Evolutionary conservation across 2,329 filamentous ascomycete species (phyloP), one percentile per base, ranked within the genome.

Genomic region (Xylariaceae sp.): DNA sequence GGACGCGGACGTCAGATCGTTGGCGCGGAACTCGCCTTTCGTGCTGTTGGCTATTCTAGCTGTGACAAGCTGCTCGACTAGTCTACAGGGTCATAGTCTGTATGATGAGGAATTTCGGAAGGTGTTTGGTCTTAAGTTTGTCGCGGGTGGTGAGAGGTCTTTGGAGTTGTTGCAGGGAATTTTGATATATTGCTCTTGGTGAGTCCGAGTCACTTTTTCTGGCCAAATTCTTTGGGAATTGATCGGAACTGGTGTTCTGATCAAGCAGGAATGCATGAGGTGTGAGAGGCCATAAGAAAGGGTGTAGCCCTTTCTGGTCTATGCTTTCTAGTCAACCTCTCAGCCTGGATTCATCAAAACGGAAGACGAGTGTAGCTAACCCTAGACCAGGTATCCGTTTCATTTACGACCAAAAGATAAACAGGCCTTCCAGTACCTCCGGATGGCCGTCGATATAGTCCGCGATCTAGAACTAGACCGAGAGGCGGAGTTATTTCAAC

Each of bases 31-130:
- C 1, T 73, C 75, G 30, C 83, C 83, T 0, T 83, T 85, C 64
- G 71, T 85, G 15, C 68, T 85, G 42, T 69, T 85, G 10, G 78
- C 82, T 1, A 78, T 85, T 15, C 70, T 85, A 1, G 77, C 81
- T 1, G 76, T 78, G 1, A 77, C 79, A 2, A 80, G 80, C 39
- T 77, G 75, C 1, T 76, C 78, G 35, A 73, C 68, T 9, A 78
- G 78, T n/a, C 66, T 80, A 18, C 79, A 81, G 63, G 77, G 81
- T 0, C 80, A 84, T 57, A 77, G 71, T 11, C 72, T 82, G 2
- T 83, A 85, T 50, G 82, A 85, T 34, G 78, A 80, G 53, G 82
- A 85, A 69, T 82, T 85, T 54, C 74, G 81, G 35, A 83, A 83
- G 66, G 75, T 82, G 0, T 65, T 84, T n/a, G 81, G 77, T 1